Evolutionary conservation across 1,139 yeast genomes (phyloP), one percentile per base, ranked within the genome.

Genomic region (Blastobotrys capitulatus): DNA sequence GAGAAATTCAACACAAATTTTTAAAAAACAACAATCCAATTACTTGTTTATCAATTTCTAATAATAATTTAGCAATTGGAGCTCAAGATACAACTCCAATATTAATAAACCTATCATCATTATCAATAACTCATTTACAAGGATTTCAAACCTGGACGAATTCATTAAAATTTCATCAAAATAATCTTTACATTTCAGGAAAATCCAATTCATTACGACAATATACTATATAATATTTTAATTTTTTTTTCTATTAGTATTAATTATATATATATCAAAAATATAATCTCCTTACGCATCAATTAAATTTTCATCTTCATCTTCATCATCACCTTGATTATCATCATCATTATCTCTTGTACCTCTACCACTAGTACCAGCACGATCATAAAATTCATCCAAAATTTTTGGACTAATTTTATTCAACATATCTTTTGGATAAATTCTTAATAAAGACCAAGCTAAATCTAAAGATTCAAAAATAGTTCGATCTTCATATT

Each of bases 361-460:
- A 37, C 56, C 54, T 54, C 60, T 60, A 26, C 53, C 53, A 38
- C 51, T 44, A 20, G 59, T 31, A 38, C 66, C 67, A 50, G 85
- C 84, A 70, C 97, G 83, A 63, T 90, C 97, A 71, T 92, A 92
- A 72, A 90, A 92, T 72, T 90, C 98, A 59, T 82, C 83, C 67
- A 92, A 77, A 61, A 92, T 89, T 82, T 92, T 92, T 69, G 97
- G 97, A 55, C 96, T 88, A 66, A 92, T 88, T 82, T 98, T 89
- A 77, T 92, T 94, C 70, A 92, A 84, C 84, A 92, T 78, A 74
- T 92, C 97, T 81, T 90, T 92, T 67, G 99, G 99, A 77, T 92
- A 92, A 68, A 92, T 92, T 78, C 99, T 88, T 70, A 92, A 79
- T 69, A 92, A 79, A 44, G 95, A 83, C 99, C 99, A 92, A 49